phyloP scores from a whole-genome alignment of 208 protist species.

The Wallacemonas collosoma region DNA sequence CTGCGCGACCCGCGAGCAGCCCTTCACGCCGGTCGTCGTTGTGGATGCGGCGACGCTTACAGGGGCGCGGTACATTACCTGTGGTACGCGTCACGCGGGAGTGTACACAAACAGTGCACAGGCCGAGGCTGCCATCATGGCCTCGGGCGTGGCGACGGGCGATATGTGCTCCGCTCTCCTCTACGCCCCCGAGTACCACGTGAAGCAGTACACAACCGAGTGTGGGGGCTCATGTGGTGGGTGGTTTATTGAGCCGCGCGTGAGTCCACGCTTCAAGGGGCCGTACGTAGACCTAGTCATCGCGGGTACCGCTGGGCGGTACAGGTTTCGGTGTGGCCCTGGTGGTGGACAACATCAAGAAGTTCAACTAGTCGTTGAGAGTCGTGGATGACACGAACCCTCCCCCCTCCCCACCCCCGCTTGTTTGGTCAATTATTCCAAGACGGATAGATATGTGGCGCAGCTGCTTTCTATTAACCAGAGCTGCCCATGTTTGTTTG shows the following conservation, averaged over 20 bases:
- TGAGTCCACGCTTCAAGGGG: slow-evolving; percentile 64
- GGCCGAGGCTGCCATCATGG: slow-evolving; percentile 49
- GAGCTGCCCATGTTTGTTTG: slow-evolving; percentile 4
- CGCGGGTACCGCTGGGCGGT: slow-evolving; percentile 52
- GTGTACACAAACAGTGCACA: slow-evolving; percentile 71
- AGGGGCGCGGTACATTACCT: slow-evolving; percentile 86
- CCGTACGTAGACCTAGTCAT: slow-evolving; percentile 85
- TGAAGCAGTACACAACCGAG: slow-evolving; percentile 65
- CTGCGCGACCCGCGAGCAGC: slow-evolving; percentile 66
- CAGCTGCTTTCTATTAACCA: background rate
- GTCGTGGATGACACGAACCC: too few species aligned
- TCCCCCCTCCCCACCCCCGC: too few species aligned
- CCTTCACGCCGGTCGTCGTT: slow-evolving; percentile 71
- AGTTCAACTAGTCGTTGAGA: slow-evolving; percentile 23
- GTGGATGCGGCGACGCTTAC: slow-evolving; percentile 92
- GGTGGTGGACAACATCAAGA: slow-evolving; percentile 51
- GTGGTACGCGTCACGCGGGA: slow-evolving; percentile 70
- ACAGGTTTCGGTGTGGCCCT: slow-evolving; percentile 79
- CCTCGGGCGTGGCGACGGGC: slow-evolving; percentile 48
- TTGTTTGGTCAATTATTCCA: slow-evolving; percentile 8
- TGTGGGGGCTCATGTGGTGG: slow-evolving; percentile 75
- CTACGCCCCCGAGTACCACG: slow-evolving; percentile 86
- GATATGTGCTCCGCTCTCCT: slow-evolving; percentile 82
- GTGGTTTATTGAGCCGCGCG: slow-evolving; percentile 70
- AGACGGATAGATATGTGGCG: too few species aligned